Conservation (phyloP, 148 eudicot species). For the Cornus suecica region DNA sequence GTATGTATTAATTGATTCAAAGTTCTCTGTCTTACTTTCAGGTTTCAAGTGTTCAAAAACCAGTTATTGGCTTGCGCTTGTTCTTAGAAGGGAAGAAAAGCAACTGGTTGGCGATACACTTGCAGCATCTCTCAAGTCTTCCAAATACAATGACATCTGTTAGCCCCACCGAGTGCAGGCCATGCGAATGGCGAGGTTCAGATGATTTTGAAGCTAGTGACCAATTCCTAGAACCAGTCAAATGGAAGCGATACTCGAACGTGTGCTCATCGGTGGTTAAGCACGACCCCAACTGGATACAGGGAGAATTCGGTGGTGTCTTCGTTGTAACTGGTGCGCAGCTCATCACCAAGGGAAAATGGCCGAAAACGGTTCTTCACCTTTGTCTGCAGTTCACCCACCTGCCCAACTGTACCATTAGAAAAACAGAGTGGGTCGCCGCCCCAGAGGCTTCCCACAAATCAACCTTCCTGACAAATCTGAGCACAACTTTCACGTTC, state of each 20-base stretch:
- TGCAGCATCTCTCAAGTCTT: conserved; percentile 82
- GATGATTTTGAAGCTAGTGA: conserved; percentile 50
- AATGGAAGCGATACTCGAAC: conserved; percentile 71
- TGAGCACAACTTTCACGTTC: conserved; percentile 79
- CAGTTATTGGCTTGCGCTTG: conserved; percentile 76
- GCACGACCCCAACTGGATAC: conserved; percentile 68
- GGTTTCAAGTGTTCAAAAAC: conserved; percentile 70
- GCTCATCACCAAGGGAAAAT: conserved; percentile 74
- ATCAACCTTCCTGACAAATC: conserved; percentile 63
- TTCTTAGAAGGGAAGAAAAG: conserved; percentile 85
- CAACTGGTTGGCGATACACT: conserved; percentile 78
- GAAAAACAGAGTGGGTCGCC: conserved; percentile 79
- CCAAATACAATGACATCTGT: conserved; percentile 63
- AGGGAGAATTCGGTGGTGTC: conserved; percentile 43
- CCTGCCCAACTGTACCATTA: conserved; percentile 64
- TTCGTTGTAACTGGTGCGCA: conserved; percentile 93
- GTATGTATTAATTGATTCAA: not conserved
- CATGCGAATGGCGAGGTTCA: conserved; percentile 75
- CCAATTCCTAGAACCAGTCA: conserved; percentile 67
- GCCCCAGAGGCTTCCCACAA: conserved; percentile 63
- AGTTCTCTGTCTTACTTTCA: conserved; percentile 21
- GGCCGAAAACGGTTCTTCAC: conserved; percentile 83
- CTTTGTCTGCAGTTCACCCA: conserved; percentile 71
- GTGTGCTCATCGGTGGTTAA: conserved; percentile 70
- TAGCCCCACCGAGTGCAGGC: conserved; percentile 20